Base-by-base conservation (phyloP, 1,284 basidiomycete genomes). In the Coniferiporia weirii region DNA sequence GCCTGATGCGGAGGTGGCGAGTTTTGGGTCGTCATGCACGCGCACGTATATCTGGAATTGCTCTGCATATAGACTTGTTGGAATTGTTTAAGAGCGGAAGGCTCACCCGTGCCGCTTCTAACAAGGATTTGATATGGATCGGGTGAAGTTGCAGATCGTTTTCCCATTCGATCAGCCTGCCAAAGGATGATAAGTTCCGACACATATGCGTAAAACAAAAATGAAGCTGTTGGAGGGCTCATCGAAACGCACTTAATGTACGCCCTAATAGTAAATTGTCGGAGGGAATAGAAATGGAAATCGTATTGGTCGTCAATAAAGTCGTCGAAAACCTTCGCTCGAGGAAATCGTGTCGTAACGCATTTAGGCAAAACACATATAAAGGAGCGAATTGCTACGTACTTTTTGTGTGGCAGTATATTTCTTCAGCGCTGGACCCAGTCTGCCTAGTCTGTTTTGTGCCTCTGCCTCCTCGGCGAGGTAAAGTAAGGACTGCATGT, bases 251-350 rank as follows among this genome's bases (percentile, higher is more conserved):
- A 95, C 93, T 85, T 81, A 55, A 91, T 66, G 71, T 99, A 99
- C 12, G 91, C 82, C 52, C 87, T 87, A 43, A 99, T 75, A 2
- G 92, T 97, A 70, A 89, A 92, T 67, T 93, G 93, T 50, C 97
- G 86, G 67, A 98, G 69, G 66, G 93, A 92, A 73, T 99, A 99
- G 6, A 89, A 87, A 72, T 99, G 97, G 79, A 99, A 99, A 73
- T 99, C 97, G 68, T 93, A 96, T 73, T 99, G 95, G 70, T 99
- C 97, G 65, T 98, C 94, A 68, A 95, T 92, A 64, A 93, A 84
- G 59, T 92, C 91, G 58, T 89, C 82, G 72, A 97, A 98, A 13
- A 89, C 78, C 86, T 93, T 67, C 38, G n/a, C 12, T 52, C 20
- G 12, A 15, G 38, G 19, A 45, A 49, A 10, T 36, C 32, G 17